Conservation (phyloP, 257 asterid species). For the Scutellaria galericulata region DNA sequence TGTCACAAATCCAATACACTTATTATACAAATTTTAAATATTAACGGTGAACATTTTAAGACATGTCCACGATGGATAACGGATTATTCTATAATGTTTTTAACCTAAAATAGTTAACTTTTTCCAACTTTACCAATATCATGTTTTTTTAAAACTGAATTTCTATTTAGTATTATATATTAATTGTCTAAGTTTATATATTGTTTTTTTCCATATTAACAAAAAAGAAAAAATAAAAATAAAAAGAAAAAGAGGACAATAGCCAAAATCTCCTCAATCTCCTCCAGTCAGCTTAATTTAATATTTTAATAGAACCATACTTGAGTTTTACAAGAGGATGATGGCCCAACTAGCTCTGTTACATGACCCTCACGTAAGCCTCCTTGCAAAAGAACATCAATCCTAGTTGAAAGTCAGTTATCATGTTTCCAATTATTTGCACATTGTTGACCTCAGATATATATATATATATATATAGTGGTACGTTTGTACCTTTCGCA, state of each 20-base stretch:
- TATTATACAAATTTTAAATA: too few relatives aligned
- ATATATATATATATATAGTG: not conserved
- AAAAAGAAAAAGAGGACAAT: not conserved
- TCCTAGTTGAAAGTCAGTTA: conserved; percentile 47
- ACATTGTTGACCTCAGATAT: conserved; percentile 6
- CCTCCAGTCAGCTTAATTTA: conserved; percentile 8
- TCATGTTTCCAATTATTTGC: conserved; percentile 21
- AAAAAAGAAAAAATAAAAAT: not conserved
- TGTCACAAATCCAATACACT: too few relatives aligned
- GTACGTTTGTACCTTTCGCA: conserved; percentile 56
- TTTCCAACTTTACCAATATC: too few relatives aligned
- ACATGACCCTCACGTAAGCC: conserved; percentile 73
- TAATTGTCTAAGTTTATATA: not conserved
- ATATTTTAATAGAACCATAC: conserved; percentile 45
- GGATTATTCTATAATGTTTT: too few relatives aligned
- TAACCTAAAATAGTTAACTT: too few relatives aligned
- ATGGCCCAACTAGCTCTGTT: conserved; percentile 87
- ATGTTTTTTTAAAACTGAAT: too few relatives aligned
- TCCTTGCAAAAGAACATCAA: conserved; percentile 76
- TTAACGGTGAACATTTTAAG: too few relatives aligned
- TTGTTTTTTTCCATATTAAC: not conserved
- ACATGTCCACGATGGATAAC: too few relatives aligned
- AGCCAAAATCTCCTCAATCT: conserved; percentile 10
- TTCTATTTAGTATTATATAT: too few relatives aligned
- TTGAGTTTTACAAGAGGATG: conserved; percentile 94